A percentile compares a stretch with the other conserved stretches of the same genome.
phyloP scores from a whole-genome alignment of 2,329 filamentous ascomycete species.

The Gnomoniopsis sp. region DNA sequence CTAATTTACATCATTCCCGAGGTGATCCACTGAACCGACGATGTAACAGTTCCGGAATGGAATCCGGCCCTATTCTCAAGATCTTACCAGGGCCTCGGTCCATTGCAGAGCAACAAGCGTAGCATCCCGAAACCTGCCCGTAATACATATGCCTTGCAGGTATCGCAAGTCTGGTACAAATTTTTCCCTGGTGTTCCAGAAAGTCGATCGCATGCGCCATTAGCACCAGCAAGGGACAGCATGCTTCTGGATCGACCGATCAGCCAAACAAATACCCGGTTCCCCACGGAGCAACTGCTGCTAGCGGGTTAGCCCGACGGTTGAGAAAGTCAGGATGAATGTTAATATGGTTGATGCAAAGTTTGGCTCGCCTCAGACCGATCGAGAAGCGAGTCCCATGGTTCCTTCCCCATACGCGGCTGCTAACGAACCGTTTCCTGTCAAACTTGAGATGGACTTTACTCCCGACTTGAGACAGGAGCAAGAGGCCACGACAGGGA shows the following conservation, averaged over 20 bases:
- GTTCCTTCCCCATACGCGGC: no score
- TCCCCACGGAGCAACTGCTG: background rate
- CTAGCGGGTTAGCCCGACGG: background rate
- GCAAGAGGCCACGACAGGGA: no score
- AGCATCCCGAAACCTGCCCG: no score
- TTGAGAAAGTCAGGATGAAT: background rate
- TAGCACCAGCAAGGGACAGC: no score
- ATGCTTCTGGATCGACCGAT: background rate
- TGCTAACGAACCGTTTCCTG: no score
- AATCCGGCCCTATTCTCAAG: background rate
- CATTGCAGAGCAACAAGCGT: background rate
- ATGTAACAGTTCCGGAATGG: background rate
- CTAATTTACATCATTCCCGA: background rate
- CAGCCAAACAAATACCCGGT: background rate
- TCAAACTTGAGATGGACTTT: no score
- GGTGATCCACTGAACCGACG: background rate
- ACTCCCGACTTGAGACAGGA: no score
- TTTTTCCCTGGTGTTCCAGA: background rate
- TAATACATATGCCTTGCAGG: no score
- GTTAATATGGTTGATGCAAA: background rate
- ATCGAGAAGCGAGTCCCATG: background rate
- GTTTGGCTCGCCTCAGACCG: background rate
- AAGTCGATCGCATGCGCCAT: background rate
- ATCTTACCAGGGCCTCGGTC: background rate
- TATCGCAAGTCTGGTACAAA: background rate